Base-by-base conservation (phyloP, 2,329 filamentous ascomycete genomes). In the Purpureocillium takamizusanense region DNA sequence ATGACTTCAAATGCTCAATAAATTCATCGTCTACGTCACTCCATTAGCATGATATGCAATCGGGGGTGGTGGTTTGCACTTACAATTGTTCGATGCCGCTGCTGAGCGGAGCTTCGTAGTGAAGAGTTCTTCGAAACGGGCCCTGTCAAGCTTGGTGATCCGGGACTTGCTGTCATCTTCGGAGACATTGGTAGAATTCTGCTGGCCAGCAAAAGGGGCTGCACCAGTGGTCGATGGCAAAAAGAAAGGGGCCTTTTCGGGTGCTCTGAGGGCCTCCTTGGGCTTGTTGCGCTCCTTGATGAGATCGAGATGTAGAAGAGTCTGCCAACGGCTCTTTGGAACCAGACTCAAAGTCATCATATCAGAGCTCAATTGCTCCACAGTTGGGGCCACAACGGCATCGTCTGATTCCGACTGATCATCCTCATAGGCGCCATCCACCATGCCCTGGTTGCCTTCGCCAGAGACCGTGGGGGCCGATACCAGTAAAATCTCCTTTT, bases 211-310 rank as follows among this genome's bases (percentile, higher is more conserved):
- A 1, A 62, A 51, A 23, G 61, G 60, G 10, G 21, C 21, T 2
- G 61, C 61, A 4, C 56, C 61, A 7, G 71, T 69, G 4, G 82
- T 66, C 0, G 82, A 82, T 0, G 88, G 86, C 4, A 97, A 70
- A 69, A 97, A 97, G 70, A 97, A 97, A 0, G 92, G 94, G 0
- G 90, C 90, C 55, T 94, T 94, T 57, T 95, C 86, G 0, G 92
- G 92, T 7, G 80, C 76, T 63, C 95, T 95, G 13, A 89, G 89
- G 0, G 89, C 78, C 59, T 95, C 88, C 47, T 80, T 89, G 1
- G 94, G 92, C 61, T 92, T 94, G 63, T 98, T 98, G 44, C 92
- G 84, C 61, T 88, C 78, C 64, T 89, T 85, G 56, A 98, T 95
- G 18, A 88, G 67, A 54, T 98, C 92, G 3, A 98, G 73, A 58